Percentiles rank a stretch among this genome's conserved stretches.
Evolutionary conservation across 805 yeast species (phyloP).

Genomic region (Metschnikowia lochheadii): DNA sequence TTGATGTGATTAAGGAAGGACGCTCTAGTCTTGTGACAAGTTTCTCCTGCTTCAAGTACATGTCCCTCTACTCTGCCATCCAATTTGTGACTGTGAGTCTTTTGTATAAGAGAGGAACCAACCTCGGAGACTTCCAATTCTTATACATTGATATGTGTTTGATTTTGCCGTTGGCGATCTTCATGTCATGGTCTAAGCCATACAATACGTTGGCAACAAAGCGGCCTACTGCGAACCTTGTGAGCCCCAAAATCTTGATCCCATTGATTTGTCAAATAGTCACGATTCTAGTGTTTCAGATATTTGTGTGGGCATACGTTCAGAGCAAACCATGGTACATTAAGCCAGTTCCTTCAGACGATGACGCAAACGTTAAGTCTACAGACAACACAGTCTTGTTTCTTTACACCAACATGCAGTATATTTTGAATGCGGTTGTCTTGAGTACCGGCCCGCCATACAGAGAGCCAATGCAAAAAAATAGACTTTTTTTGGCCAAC

Average conservation of each 20-base stretch:
- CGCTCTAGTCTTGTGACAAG: slow-evolving; percentile 92
- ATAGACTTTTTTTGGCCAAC: slow-evolving; percentile 67
- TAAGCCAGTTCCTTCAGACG: slow-evolving; percentile 76
- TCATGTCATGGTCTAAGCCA: slow-evolving; percentile 97
- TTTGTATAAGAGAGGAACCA: slow-evolving; percentile 82
- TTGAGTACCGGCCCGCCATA: slow-evolving; percentile 92
- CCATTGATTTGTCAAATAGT: slow-evolving; percentile 80
- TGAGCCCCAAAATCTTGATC: slow-evolving; percentile 79
- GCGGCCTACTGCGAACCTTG: slow-evolving; percentile 91
- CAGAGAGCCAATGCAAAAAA: slow-evolving; percentile 67
- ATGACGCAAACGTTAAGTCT: slow-evolving; percentile 66
- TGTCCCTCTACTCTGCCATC: slow-evolving; percentile 95
- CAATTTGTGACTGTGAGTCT: slow-evolving; percentile 88
- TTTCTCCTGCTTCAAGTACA: slow-evolving; percentile 94
- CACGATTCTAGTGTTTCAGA: slow-evolving; percentile 60
- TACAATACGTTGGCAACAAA: slow-evolving; percentile 54
- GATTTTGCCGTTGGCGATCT: slow-evolving; percentile 90
- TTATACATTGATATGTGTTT: slow-evolving; percentile 86
- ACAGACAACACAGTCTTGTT: slow-evolving; percentile 89
- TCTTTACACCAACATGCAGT: slow-evolving; percentile 80
- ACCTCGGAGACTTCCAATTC: slow-evolving; percentile 95
- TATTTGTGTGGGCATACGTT: slow-evolving; percentile 59
- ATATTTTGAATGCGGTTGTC: slow-evolving; percentile 77
- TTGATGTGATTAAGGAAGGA: slow-evolving; percentile 90
- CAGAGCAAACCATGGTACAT: slow-evolving; percentile 69